Conservation (phyloP, 768 basidiomycete species). For the Infundibulicybe gibba region DNA sequence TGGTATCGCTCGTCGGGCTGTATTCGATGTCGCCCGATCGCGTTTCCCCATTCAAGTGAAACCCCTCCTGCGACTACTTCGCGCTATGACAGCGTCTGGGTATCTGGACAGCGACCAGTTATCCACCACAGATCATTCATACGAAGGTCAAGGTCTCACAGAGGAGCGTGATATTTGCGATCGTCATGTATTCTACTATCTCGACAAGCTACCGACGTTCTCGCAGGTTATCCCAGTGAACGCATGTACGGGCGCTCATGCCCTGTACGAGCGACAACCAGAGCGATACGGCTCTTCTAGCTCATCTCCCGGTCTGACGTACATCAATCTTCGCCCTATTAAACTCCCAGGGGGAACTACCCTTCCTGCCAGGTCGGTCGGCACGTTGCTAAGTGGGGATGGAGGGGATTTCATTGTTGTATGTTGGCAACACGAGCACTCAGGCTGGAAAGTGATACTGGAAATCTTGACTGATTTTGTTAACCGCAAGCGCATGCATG, state of each 20-base stretch:
- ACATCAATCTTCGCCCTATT: conserved; percentile 63
- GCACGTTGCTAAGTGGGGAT: conserved; percentile 70
- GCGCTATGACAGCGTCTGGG: conserved; percentile 73
- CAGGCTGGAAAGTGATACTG: conserved; percentile 84
- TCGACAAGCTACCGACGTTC: conserved; percentile 67
- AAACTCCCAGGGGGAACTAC: conserved; percentile 74
- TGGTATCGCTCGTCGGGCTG: conserved; percentile 65
- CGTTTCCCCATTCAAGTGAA: conserved; percentile 80
- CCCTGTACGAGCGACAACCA: conserved; percentile 66
- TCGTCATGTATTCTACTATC: conserved; percentile 70
- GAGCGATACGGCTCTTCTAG: conserved; percentile 54
- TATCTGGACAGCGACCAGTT: conserved; percentile 74
- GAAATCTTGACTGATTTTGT: conserved; percentile 79
- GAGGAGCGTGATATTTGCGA: conserved; percentile 59
- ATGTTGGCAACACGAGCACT: conserved; percentile 78
- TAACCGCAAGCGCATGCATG: conserved; percentile 47
- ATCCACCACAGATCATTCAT: conserved; percentile 45
- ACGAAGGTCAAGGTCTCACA: conserved; percentile 32
- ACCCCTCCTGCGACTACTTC: conserved; percentile 66
- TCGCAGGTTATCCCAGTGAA: conserved; percentile 68
- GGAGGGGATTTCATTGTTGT: conserved; percentile 67
- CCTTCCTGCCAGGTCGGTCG: conserved; percentile 63
- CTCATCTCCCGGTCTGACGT: conserved; percentile 47
- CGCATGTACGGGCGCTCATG: conserved; percentile 62
- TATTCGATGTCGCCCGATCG: conserved; percentile 78